Percentiles rank a stretch among this genome's conserved stretches.
Evolutionary conservation across 805 yeast genomes (phyloP).

Genomic region (Barnettozyma siamensis): DNA sequence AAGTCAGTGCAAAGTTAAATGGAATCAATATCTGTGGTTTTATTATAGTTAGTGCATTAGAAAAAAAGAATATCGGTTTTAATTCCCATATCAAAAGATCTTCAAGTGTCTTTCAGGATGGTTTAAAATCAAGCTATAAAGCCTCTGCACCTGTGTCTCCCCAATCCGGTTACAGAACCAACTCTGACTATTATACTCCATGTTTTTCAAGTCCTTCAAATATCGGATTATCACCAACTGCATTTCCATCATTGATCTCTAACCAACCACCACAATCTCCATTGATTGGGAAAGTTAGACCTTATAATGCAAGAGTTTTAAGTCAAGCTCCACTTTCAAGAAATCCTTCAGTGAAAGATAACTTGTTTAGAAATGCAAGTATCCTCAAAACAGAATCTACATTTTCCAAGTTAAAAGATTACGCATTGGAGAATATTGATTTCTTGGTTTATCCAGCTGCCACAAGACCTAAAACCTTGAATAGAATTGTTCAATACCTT

Average conservation of each 20-base stretch:
- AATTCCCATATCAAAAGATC: conserved; percentile 3
- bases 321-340: conserved; percentile 1
- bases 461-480: conserved; percentile 28
- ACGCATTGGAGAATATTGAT: conserved; percentile 27
- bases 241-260: conserved; percentile 1
- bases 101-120: conserved; percentile 1
- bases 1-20: conserved; percentile 18
- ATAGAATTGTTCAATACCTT: conserved; percentile 30
- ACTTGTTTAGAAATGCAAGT: background rate
- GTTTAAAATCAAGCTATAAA: background rate
- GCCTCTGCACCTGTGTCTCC: background rate
- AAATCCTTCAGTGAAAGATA: conserved; percentile 4
- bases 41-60: conserved; percentile 13
- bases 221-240: conserved; percentile 1
- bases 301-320: background rate
- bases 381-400: conserved; percentile 10
- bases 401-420: conserved; percentile 20
- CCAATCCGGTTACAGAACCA: background rate
- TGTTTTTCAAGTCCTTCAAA: conserved; percentile 2
- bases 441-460: conserved; percentile 29
- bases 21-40: conserved; percentile 22
- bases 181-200: conserved; percentile 2
- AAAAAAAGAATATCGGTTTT: conserved; percentile 3
- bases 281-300: background rate
- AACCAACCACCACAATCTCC: background rate